Evolutionary conservation across 2,329 filamentous ascomycete species (phyloP).

Genomic region (Teratosphaeria pseudoeucalypti): DNA sequence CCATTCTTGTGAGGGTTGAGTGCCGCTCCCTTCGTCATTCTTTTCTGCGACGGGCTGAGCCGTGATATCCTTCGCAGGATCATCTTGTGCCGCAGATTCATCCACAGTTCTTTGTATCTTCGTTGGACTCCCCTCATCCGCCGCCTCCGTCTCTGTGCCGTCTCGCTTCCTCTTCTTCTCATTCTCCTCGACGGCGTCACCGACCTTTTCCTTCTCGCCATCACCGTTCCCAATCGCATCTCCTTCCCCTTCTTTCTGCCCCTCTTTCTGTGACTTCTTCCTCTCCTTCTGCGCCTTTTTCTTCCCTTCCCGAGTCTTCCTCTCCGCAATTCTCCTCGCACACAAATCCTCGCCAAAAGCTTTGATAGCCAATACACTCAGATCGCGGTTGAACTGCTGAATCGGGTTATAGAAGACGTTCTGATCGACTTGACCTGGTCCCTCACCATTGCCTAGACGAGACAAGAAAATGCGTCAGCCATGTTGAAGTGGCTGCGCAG

Average conservation of each 20-base stretch:
- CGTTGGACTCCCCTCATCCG: neutral
- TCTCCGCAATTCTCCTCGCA: constrained; percentile 13
- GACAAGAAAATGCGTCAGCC: constrained; percentile 14
- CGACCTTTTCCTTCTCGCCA: constrained; percentile 3
- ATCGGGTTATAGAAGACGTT: constrained; percentile 97
- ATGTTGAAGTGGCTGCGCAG: constrained; percentile 28
- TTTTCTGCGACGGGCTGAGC: neutral
- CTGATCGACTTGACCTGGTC: constrained; percentile 50
- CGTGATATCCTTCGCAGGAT: neutral
- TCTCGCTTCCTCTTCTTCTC: neutral
- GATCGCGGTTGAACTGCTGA: constrained; percentile 94
- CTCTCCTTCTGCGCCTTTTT: constrained; percentile 20
- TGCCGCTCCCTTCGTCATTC: neutral
- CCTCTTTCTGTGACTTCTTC: constrained; percentile 22
- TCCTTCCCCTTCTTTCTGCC: constrained; percentile 12
- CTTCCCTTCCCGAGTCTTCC: constrained; percentile 25
- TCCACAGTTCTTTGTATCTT: constrained; percentile 1
- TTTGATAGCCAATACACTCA: constrained; percentile 86
- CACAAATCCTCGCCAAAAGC: constrained; percentile 63
- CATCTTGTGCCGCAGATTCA: neutral
- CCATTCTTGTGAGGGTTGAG: constrained; percentile 8
- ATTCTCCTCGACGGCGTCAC: neutral
- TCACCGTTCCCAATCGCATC: constrained; percentile 1
- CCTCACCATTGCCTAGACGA: constrained; percentile 24
- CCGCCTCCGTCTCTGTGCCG: neutral